A percentile compares a stretch with the other conserved stretches of the same genome.
phyloP scores from a whole-genome alignment of 148 eudicot species.

The Beta vulgaris region DNA sequence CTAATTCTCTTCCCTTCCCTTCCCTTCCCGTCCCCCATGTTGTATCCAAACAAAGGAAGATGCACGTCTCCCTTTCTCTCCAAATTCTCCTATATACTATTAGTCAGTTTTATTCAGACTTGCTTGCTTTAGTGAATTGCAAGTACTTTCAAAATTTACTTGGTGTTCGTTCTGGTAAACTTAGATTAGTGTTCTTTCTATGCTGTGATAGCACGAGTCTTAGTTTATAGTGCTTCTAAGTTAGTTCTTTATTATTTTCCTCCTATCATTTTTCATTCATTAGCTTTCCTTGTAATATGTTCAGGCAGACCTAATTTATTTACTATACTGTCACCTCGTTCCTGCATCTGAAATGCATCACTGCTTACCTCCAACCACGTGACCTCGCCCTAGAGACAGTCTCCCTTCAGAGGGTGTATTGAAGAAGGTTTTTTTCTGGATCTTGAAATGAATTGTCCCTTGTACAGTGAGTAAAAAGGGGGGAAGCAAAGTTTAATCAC shows the following conservation, averaged over 20 bases:
- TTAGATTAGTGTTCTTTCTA: background rate
- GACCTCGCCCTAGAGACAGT: too few species aligned
- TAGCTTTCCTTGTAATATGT: background rate
- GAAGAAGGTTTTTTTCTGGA: too few species aligned
- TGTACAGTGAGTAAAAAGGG: background rate
- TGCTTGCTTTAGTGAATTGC: background rate
- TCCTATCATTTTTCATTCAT: background rate
- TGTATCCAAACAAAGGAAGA: too few species aligned
- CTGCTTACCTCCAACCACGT: background rate
- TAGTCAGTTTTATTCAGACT: background rate
- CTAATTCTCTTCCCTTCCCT: too few species aligned
- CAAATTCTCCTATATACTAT: too few species aligned
- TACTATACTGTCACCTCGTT: background rate
- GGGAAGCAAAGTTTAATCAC: background rate
- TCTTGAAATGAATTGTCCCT: background rate
- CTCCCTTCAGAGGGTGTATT: background rate
- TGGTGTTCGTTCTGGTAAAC: background rate
- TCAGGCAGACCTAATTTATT: background rate
- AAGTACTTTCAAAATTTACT: background rate
- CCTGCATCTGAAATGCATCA: background rate
- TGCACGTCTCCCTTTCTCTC: too few species aligned
- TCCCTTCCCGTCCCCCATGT: too few species aligned
- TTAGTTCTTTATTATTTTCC: background rate
- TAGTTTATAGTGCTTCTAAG: background rate
- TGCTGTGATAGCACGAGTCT: background rate